A percentile compares a stretch with the other conserved stretches of the same genome.
Conservation (phyloP, 371 early-diverging fungal species). For the Apophysomyces elegans region DNA sequence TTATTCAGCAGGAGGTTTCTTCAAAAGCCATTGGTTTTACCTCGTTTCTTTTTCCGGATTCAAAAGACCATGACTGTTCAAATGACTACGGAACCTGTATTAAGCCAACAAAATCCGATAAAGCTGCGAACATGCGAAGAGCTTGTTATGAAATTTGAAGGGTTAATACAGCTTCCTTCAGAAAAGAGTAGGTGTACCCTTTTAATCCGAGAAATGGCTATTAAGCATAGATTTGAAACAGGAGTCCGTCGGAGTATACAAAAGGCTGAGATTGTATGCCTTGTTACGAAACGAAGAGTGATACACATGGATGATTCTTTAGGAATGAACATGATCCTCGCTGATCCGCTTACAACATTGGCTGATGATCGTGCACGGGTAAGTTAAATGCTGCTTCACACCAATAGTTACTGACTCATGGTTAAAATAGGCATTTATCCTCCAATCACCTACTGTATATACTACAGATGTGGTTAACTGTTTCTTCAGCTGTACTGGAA, state of each 20-base stretch:
- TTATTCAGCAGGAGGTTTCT: conserved; percentile 26
- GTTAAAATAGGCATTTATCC: conserved; percentile 19
- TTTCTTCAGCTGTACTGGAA: conserved; percentile 40
- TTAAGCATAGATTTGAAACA: background rate
- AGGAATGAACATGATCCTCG: conserved; percentile 35
- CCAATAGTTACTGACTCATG: background rate
- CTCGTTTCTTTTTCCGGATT: conserved; percentile 34
- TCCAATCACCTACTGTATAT: conserved; percentile 38
- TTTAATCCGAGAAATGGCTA: background rate
- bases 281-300: conserved; percentile 34
- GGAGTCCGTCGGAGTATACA: conserved; percentile 18
- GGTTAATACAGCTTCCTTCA: conserved; percentile 27
- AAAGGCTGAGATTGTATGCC: conserved; percentile 38
- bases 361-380: conserved; percentile 14
- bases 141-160: conserved; percentile 42
- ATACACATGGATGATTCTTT: conserved; percentile 32
- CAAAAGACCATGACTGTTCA: conserved; percentile 34
- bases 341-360: conserved; percentile 29
- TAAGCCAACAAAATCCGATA: conserved; percentile 34
- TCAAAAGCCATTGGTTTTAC: conserved; percentile 29
- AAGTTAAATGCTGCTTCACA: background rate
- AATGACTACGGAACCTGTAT: conserved; percentile 32
- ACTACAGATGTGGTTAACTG: conserved; percentile 32
- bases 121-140: conserved; percentile 29
- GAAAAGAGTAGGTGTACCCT: conserved; percentile 18